phyloP scores from a whole-genome alignment of 495 filamentous ascomycete species.

The Jackrogersella minutella region DNA sequence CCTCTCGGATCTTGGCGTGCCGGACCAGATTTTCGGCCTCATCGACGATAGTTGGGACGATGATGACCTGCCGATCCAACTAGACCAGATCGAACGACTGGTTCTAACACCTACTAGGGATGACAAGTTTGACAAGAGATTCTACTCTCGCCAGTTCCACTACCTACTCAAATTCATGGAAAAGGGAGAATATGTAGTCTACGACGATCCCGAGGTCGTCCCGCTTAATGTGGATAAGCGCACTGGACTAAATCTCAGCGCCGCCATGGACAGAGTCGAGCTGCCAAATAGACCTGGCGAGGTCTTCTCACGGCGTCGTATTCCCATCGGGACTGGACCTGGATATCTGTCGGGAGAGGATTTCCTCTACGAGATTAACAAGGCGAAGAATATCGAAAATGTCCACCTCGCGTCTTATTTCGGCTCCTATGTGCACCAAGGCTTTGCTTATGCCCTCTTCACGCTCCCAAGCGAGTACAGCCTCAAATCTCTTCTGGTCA shows the following conservation, averaged over 20 bases:
- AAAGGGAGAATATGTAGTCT: conserved; percentile 75
- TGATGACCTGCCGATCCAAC: conserved; percentile 81
- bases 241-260: conserved; percentile 57
- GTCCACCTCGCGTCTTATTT: conserved; percentile 82
- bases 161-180: conserved; percentile 77
- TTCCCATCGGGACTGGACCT: conserved; percentile 67
- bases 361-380: conserved; percentile 73
- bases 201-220: conserved; percentile 79
- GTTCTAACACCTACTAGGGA: conserved; percentile 67
- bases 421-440: conserved; percentile 79
- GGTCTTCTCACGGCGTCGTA: conserved; percentile 74
- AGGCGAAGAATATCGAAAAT: conserved; percentile 71
- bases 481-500: conserved; percentile 79
- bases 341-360: conserved; percentile 69
- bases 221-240: conserved; percentile 75
- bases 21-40: conserved; percentile 84
- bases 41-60: conserved; percentile 91
- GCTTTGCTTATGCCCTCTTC: conserved; percentile 77
- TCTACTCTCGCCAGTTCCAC: conserved; percentile 82
- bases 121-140: conserved; percentile 71
- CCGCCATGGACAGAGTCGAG: conserved; percentile 71
- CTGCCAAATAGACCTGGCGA: conserved; percentile 66
- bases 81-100: conserved; percentile 73
- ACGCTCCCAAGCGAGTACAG: conserved; percentile 76
- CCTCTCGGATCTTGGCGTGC: conserved; percentile 77